Conservation (phyloP, 768 basidiomycete species). For the Termitomyces bulborhizus region DNA sequence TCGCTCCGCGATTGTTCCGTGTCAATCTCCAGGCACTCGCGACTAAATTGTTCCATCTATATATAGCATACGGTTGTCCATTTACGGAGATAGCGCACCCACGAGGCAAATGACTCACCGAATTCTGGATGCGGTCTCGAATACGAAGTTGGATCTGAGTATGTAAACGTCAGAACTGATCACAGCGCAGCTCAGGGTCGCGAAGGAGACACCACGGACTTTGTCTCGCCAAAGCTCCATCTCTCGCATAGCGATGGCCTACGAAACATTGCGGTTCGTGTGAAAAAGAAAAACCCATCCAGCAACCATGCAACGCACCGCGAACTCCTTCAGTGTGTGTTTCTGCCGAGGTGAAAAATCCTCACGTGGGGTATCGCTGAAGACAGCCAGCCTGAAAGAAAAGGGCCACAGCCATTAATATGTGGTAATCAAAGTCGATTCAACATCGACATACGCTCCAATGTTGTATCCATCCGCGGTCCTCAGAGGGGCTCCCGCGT, state of each 20-base stretch:
- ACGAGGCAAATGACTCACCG: conserved; percentile 38
- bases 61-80: not conserved
- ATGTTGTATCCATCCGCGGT: conserved; percentile 90
- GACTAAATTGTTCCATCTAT: conserved; percentile 92
- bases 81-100: not conserved
- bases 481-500: conserved; percentile 85
- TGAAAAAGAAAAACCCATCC: not conserved
- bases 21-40: conserved; percentile 92
- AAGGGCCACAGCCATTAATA: not conserved
- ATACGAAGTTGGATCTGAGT: conserved; percentile 80
- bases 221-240: conserved; percentile 96
- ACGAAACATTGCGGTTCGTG: not conserved
- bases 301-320: conserved; percentile 34
- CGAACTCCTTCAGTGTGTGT: conserved; percentile 93
- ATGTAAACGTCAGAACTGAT: not conserved
- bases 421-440: not conserved
- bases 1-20: conserved; percentile 37
- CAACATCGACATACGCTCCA: conserved; percentile 51
- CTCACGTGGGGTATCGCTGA: conserved; percentile 74
- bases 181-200: not conserved
- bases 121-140: conserved; percentile 86
- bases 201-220: conserved; percentile 28
- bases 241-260: conserved; percentile 88
- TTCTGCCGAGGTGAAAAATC: conserved; percentile 88
- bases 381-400: conserved; percentile 60